These are phyloP conservation scores for Stylosanthes scabra DNA, from an alignment of 331 rosid genomes.

Conservation along the genomic window DNA sequence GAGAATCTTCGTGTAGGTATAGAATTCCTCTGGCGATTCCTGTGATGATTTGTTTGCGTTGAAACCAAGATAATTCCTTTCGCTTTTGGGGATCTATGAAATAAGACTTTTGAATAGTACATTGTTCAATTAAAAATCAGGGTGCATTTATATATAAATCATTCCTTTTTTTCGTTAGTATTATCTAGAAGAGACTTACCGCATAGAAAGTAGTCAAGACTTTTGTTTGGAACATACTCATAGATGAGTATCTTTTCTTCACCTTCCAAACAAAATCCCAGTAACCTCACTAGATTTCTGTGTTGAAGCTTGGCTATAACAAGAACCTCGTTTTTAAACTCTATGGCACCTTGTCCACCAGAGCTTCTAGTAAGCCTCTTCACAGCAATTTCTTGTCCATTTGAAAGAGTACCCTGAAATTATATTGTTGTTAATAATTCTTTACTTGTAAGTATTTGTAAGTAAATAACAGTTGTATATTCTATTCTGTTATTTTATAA, in stretches of 20 bases:
- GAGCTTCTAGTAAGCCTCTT: constrained; percentile 67
- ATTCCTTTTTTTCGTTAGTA: not conserved
- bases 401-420: constrained; percentile 57
- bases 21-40: constrained; percentile 63
- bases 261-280: constrained; percentile 65
- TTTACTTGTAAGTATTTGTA: not conserved
- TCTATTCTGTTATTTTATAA: not conserved
- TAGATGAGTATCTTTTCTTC: constrained; percentile 70
- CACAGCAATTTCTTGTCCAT: constrained; percentile 68
- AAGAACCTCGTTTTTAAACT: constrained; percentile 67
- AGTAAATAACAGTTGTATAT: not conserved
- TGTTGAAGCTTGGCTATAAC: constrained; percentile 72
- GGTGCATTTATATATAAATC: not conserved
- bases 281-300: constrained; percentile 64
- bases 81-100: constrained; percentile 49
- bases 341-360: constrained; percentile 58
- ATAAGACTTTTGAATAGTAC: constrained; percentile 4
- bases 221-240: constrained; percentile 64
- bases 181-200: constrained; percentile 43
- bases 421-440: not conserved
- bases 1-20: constrained; percentile 72
- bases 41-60: constrained; percentile 47
- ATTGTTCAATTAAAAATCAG: not conserved
- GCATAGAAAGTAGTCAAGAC: constrained; percentile 63
- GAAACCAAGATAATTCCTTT: constrained; percentile 47